These are phyloP conservation scores for Neonectria faginata DNA, from an alignment of 2,329 filamentous ascomycete genomes.

Conservation along the genomic window DNA sequence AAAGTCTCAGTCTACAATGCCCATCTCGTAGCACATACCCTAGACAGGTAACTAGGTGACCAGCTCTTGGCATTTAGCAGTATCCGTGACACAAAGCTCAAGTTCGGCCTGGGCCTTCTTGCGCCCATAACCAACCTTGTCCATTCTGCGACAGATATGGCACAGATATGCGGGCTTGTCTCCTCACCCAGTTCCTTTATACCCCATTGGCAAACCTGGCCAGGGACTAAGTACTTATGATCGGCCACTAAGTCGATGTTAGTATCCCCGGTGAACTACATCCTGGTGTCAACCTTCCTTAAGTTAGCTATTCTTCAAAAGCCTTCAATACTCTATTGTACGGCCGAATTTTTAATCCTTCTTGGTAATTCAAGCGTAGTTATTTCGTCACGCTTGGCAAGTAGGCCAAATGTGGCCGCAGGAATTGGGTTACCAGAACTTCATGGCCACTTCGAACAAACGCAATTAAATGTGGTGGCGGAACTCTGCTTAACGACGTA, in stretches of 20 bases:
- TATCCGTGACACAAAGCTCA: not conserved
- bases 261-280: constrained; percentile 22
- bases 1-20: not conserved
- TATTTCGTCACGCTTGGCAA: constrained; percentile 1
- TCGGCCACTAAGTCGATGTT: constrained; percentile 18
- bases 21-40: constrained; percentile 1
- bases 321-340: too few species aligned
- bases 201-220: not conserved
- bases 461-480: not conserved
- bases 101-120: not conserved
- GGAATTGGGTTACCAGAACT: not conserved
- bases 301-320: too few species aligned
- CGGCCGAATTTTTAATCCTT: too few species aligned
- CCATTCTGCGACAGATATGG: not conserved
- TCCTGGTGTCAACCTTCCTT: too few species aligned
- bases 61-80: not conserved
- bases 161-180: constrained; percentile 6
- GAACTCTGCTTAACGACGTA: too few species aligned
- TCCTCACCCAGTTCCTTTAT: not conserved
- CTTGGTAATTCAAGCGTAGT: constrained; percentile 12
- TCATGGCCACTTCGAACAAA: not conserved
- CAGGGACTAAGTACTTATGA: constrained; percentile 5
- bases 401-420: not conserved
- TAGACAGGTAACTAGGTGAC: not conserved
- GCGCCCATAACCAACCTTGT: not conserved